phyloP scores from a whole-genome alignment of 495 filamentous ascomycete genomes.

The Chaetomium cochliodes region DNA sequence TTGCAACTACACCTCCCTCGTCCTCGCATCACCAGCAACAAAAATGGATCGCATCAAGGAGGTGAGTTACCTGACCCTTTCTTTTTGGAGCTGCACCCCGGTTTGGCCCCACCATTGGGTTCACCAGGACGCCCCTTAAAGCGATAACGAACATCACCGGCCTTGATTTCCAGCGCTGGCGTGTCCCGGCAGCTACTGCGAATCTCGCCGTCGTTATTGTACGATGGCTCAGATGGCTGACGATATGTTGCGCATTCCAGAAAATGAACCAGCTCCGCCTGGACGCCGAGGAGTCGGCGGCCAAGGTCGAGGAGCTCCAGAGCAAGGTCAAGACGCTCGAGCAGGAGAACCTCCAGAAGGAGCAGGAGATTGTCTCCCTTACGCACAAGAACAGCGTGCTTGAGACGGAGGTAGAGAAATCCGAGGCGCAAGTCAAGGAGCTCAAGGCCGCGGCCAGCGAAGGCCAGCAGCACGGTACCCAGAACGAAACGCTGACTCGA shows the following conservation, averaged over 20 bases:
- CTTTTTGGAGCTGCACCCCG: constrained; percentile 30
- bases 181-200: neutral
- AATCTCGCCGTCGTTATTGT: neutral
- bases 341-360: constrained; percentile 92
- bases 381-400: constrained; percentile 86
- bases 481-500: constrained; percentile 86
- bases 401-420: constrained; percentile 87
- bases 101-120: constrained; percentile 45
- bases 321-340: constrained; percentile 82
- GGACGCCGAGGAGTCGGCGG: constrained; percentile 79
- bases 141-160: constrained; percentile 11
- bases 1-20: constrained; percentile 20
- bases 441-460: constrained; percentile 74
- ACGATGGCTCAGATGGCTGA: constrained; percentile 25
- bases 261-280: constrained; percentile 90
- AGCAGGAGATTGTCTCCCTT: constrained; percentile 95
- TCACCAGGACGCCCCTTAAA: constrained; percentile 17
- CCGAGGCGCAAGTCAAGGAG: constrained; percentile 72
- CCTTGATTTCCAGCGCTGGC: constrained; percentile 3
- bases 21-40: constrained; percentile 26
- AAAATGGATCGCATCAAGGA: constrained; percentile 77
- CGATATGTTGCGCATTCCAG: constrained; percentile 45
- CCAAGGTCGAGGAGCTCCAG: constrained; percentile 83
- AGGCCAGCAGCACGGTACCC: constrained; percentile 69
- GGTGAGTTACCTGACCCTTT: constrained; percentile 55